phyloP scores from a whole-genome alignment of 768 basidiomycete species.

The Suillus subalutaceus region DNA sequence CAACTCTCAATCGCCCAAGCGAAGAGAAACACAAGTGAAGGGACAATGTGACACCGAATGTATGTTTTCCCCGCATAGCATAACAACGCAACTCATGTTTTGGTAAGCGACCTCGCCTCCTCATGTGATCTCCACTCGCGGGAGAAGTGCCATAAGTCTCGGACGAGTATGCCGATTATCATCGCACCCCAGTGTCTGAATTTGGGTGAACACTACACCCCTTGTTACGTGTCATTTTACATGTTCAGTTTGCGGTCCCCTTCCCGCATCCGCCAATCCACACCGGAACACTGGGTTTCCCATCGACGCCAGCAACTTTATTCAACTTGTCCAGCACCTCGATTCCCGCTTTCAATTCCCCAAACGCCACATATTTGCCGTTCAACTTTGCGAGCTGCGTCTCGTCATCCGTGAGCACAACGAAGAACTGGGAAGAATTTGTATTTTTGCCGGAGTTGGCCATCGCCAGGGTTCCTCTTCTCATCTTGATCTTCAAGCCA shows the following conservation, averaged over 20 bases:
- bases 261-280: slow-evolving; percentile 48
- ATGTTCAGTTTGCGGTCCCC: background rate
- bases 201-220: background rate
- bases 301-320: slow-evolving; percentile 37
- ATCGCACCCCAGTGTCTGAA: background rate
- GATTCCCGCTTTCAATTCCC: slow-evolving; percentile 35
- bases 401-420: slow-evolving; percentile 47
- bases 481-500: slow-evolving; percentile 44
- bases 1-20: background rate
- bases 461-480: slow-evolving; percentile 52
- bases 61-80: background rate
- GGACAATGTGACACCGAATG: background rate
- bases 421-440: slow-evolving; percentile 54
- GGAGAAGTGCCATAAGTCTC: background rate
- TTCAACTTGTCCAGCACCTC: slow-evolving; percentile 39
- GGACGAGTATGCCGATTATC: background rate
- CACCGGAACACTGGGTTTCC: slow-evolving; percentile 37
- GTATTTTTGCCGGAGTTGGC: slow-evolving; percentile 54
- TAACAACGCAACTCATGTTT: background rate
- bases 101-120: background rate
- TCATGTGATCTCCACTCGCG: background rate
- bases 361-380: slow-evolving; percentile 54
- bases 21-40: background rate
- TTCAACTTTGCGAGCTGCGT: slow-evolving; percentile 45
- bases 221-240: slow-evolving; percentile 7